A percentile compares a stretch with the other conserved stretches of the same genome.
Conservation (phyloP, 768 basidiomycete genomes). For the Dioszegia hungarica region DNA sequence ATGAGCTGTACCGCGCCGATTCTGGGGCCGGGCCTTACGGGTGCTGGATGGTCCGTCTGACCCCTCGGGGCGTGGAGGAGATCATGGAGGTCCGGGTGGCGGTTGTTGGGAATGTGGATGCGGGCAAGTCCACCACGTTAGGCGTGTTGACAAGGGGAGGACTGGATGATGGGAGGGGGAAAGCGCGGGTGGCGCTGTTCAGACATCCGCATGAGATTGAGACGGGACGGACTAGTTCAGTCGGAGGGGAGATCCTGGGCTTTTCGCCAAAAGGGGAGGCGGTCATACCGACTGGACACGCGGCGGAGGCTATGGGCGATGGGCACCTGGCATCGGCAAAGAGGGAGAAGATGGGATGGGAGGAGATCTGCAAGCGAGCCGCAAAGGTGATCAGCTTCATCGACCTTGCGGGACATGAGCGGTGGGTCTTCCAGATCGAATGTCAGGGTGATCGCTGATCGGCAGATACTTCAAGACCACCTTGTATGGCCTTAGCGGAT, state of each 20-base stretch:
- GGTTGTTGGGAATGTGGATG: constrained; percentile 79
- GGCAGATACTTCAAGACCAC: constrained; percentile 62
- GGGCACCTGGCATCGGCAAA: constrained; percentile 37
- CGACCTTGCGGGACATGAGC: constrained; percentile 93
- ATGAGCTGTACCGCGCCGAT: constrained; percentile 39
- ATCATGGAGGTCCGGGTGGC: constrained; percentile 80
- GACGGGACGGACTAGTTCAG: constrained; percentile 87
- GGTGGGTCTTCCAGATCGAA: constrained; percentile 55
- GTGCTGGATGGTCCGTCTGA: constrained; percentile 38
- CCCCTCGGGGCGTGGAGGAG: constrained; percentile 42
- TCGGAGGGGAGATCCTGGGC: constrained; percentile 97
- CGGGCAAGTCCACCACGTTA: constrained; percentile 89
- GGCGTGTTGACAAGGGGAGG: constrained; percentile 90
- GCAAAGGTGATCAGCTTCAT: constrained; percentile 94
- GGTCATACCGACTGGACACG: constrained; percentile 62
- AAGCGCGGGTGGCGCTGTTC: constrained; percentile 74
- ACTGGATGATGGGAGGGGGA: constrained; percentile 37
- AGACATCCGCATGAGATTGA: constrained; percentile 97
- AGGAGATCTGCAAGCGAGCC: constrained; percentile 80
- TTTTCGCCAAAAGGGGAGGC: constrained; percentile 72
- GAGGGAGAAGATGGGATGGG: constrained; percentile 87
- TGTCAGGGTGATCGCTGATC: background rate
- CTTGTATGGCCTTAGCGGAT: constrained; percentile 88
- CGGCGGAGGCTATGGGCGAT: constrained; percentile 22
- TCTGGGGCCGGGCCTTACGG: constrained; percentile 19